A percentile compares a stretch with the other conserved stretches of the same genome.
Conservation (phyloP, 495 filamentous ascomycete species). For the Pseudomonodictys pantanalensis region DNA sequence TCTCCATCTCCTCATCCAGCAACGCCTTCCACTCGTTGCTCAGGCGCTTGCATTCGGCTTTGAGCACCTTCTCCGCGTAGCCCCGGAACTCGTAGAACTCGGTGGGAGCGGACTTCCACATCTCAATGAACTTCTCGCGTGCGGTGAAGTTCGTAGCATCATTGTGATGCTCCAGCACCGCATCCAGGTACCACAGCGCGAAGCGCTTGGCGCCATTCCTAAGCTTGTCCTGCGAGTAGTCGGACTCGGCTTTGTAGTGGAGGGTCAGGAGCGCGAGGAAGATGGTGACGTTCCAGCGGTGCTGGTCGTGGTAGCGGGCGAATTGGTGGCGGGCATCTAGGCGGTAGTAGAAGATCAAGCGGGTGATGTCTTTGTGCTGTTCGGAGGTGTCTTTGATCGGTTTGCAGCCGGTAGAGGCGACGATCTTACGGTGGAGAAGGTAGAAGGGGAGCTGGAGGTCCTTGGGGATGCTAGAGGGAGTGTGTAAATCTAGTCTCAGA, state of each 20-base stretch:
- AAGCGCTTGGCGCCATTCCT: neutral
- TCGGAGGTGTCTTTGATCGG: neutral
- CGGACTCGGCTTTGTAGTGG: neutral
- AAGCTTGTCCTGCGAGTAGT: neutral
- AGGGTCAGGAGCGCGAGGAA: constrained; percentile 5
- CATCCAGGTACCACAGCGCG: neutral
- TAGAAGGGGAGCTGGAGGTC: constrained; percentile 17
- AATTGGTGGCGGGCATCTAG: constrained; percentile 3
- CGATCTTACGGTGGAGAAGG: constrained; percentile 4
- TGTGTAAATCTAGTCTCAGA: neutral
- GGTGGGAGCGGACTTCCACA: neutral
- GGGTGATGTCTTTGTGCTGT: constrained; percentile 1
- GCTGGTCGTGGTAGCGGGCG: constrained; percentile 6
- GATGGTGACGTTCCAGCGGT: constrained; percentile 7
- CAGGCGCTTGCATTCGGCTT: neutral
- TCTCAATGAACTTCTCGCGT: neutral
- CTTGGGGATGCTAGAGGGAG: neutral
- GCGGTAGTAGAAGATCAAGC: constrained; percentile 19
- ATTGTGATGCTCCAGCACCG: constrained; percentile 9
- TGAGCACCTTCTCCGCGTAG: constrained; percentile 1
- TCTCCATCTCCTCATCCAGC: neutral
- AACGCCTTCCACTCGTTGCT: neutral
- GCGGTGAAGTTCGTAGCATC: neutral
- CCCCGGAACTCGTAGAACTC: neutral
- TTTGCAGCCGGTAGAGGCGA: neutral